A percentile compares a stretch with the other conserved stretches of the same genome.
Conservation (phyloP, 179 eudicot genomes). For the Actinidia arguta region DNA sequence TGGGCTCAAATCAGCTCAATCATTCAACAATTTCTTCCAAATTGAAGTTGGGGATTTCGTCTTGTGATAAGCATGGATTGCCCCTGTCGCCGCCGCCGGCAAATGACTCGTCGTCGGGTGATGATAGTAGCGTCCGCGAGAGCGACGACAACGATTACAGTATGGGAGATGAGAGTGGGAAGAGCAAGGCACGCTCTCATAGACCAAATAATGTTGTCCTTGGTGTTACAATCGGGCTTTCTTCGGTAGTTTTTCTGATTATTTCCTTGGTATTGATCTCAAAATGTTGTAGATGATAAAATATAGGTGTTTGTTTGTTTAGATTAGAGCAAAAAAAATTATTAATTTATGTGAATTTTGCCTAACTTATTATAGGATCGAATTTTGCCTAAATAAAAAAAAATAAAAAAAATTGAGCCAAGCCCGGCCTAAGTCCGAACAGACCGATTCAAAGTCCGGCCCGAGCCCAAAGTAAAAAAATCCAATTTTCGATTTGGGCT, state of each 20-base stretch:
- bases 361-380: conserved; percentile 15
- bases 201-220: conserved; percentile 94
- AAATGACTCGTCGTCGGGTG: conserved; percentile 31
- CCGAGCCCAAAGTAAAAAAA: too few species aligned
- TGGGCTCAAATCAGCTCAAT: conserved; percentile 75
- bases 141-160: conserved; percentile 38
- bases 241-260: conserved; percentile 79
- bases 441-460: too few species aligned
- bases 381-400: too few species aligned
- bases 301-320: conserved; percentile 21
- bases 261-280: conserved; percentile 74
- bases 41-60: conserved; percentile 88
- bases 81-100: conserved; percentile 77
- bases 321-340: conserved; percentile 22
- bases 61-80: conserved; percentile 80
- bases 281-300: conserved; percentile 65
- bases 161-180: conserved; percentile 33
- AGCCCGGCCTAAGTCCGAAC: too few species aligned
- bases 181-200: conserved; percentile 36
- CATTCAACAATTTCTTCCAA: conserved; percentile 51
- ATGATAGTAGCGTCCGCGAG: conserved; percentile 18
- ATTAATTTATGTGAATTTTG: conserved; percentile 14
- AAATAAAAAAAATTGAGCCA: too few species aligned
- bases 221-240: conserved; percentile 85
- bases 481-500: too few species aligned